Evolutionary conservation across 2,329 filamentous ascomycete species (phyloP), one percentile per base, ranked within the genome.

Genomic region (Verruconis gallopava): DNA sequence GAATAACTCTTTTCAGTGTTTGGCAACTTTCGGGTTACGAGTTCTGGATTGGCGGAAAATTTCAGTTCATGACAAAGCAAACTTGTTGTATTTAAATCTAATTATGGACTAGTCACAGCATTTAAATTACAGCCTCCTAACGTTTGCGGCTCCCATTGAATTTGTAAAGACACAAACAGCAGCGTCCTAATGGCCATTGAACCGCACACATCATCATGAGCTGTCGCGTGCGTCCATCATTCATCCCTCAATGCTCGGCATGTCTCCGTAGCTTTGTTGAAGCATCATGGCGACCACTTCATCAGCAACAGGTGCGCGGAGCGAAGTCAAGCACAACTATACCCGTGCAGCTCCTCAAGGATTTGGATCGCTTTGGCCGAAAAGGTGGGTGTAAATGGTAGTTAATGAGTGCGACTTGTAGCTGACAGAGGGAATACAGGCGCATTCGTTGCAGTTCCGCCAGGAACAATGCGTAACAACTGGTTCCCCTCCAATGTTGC

Each of bases 391-490:
- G 34, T 60, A 62, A 17, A 67, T 63, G 49, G 53, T 57, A 49
- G 52, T 51, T 36, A 54, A 61, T 51, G n/a, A n/a, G n/a, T n/a
- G n/a, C n/a, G n/a, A n/a, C n/a, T n/a, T n/a, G n/a, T n/a, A n/a
- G n/a, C n/a, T n/a, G n/a, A n/a, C n/a, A n/a, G n/a, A n/a, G n/a
- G n/a, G n/a, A n/a, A n/a, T n/a, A 51, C 55, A 48, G 42, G 55
- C 56, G 20, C 15, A 37, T 35, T 33, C 21, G 40, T 42, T 20
- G 30, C 30, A 21, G 21, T 42, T 15, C 17, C 40, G 33, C 55
- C 60, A 13, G 67, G 71, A 17, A 58, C 62, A 28, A 74, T 77
- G 71, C 63, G 72, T 48, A 73, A 73, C 51, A 55, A 57, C 42
- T 73, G 66, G 66, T 73, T 68, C 48, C 71, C 70, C 3, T 54